phyloP scores from a whole-genome alignment of 2,329 filamentous ascomycete species.

The Pseudogymnoascus sp. region DNA sequence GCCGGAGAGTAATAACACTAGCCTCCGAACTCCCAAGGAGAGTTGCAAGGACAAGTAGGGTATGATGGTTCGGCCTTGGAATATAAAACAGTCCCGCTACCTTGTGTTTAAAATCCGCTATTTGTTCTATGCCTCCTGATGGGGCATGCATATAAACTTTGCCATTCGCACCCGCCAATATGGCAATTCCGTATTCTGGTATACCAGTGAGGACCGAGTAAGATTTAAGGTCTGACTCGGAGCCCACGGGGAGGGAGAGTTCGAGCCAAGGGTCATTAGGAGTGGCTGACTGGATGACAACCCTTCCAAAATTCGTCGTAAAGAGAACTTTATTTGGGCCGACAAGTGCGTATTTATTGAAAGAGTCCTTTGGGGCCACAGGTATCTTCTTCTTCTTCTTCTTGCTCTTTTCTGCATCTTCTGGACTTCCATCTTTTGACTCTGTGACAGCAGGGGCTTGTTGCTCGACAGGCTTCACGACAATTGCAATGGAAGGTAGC shows the following conservation, averaged over 20 bases:
- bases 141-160: slow-evolving; percentile 23
- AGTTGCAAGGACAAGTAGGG: slow-evolving; percentile 21
- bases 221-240: slow-evolving; percentile 34
- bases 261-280: slow-evolving; percentile 23
- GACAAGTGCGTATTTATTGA: slow-evolving; percentile 57
- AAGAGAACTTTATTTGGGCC: slow-evolving; percentile 41
- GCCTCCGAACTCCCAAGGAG: slow-evolving; percentile 31
- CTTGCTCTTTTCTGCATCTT: neutral
- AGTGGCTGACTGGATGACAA: slow-evolving; percentile 39
- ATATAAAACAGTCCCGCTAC: slow-evolving; percentile 27
- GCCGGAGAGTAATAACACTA: slow-evolving; percentile 23
- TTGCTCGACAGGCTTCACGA: neutral
- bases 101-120: slow-evolving; percentile 11
- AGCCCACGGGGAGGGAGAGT: slow-evolving; percentile 22
- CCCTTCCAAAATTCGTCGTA: slow-evolving; percentile 50
- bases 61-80: neutral
- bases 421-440: neutral
- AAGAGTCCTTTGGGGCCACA: slow-evolving; percentile 36
- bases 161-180: slow-evolving; percentile 39
- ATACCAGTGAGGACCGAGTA: slow-evolving; percentile 39
- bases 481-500: neutral
- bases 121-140: slow-evolving; percentile 14
- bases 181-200: slow-evolving; percentile 31
- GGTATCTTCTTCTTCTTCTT: slow-evolving; percentile 23
- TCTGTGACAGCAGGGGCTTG: neutral